Evolutionary conservation across 768 basidiomycete genomes (phyloP).

Genomic region (Pholiota molesta): DNA sequence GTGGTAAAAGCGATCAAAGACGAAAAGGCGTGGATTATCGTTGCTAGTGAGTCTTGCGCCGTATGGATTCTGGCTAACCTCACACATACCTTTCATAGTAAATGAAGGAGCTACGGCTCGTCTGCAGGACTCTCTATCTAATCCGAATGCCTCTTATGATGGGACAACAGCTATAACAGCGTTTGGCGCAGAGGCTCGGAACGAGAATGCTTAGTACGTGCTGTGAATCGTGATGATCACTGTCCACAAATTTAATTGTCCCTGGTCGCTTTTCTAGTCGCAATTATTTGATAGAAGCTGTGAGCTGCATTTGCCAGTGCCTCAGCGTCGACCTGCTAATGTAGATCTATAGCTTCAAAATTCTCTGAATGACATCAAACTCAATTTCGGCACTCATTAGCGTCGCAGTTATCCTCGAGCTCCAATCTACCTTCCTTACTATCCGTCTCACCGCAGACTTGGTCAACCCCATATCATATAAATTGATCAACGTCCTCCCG

Average conservation of each 20-base stretch:
- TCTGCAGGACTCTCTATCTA: conserved; percentile 37
- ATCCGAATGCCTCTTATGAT: conserved; percentile 47
- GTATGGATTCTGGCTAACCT: not conserved
- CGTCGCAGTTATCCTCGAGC: conserved; percentile 11
- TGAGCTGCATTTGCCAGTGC: conserved; percentile 13
- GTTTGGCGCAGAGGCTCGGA: conserved; percentile 53
- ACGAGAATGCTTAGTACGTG: conserved; percentile 62
- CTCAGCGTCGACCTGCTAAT: not conserved
- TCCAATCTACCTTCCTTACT: conserved; percentile 36
- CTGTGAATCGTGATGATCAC: too few relatives aligned
- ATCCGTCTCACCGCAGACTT: conserved; percentile 53
- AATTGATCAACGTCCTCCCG: conserved; percentile 52
- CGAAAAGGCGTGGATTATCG: conserved; percentile 53
- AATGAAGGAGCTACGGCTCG: conserved; percentile 41
- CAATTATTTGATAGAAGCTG: conserved; percentile 32
- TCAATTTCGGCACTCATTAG: conserved; percentile 19
- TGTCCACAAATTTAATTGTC: not conserved
- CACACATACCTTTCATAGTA: conserved; percentile 39
- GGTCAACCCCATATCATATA: conserved; percentile 50
- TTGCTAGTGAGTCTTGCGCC: conserved; percentile 43
- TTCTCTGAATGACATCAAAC: conserved; percentile 20
- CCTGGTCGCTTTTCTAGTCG: conserved; percentile 26
- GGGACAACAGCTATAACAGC: conserved; percentile 53
- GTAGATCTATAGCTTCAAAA: not conserved
- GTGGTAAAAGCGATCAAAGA: conserved; percentile 46